phyloP scores from a whole-genome alignment of 768 basidiomycete genomes.

The Suillus decipiens region DNA sequence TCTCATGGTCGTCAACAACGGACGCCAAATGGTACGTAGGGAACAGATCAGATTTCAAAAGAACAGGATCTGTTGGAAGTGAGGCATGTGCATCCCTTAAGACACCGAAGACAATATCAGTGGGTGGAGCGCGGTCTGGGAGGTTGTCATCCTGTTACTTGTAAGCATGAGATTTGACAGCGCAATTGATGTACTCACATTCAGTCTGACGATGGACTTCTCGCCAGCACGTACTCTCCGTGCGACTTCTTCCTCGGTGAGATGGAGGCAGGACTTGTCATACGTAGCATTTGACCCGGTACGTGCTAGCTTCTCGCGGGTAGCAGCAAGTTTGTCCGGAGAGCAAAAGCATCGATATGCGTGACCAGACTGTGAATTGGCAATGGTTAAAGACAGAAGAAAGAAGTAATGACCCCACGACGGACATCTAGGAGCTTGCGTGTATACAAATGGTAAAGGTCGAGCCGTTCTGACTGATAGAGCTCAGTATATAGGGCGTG shows the following conservation, averaged over 20 bases:
- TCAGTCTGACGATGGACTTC: conserved; percentile 81
- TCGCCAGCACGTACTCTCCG: conserved; percentile 75
- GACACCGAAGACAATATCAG: conserved; percentile 77
- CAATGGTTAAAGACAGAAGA: neutral
- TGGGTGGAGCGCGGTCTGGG: conserved; percentile 49
- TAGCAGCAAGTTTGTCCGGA: conserved; percentile 63
- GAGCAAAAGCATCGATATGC: conserved; percentile 97
- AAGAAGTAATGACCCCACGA: neutral
- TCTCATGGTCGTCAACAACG: conserved; percentile 93
- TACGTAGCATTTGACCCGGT: conserved; percentile 80
- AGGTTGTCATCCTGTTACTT: conserved; percentile 55
- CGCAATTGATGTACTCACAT: conserved; percentile 52
- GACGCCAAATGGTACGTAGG: conserved; percentile 97
- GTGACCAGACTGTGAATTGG: conserved; percentile 61
- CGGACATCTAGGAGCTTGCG: conserved; percentile 75
- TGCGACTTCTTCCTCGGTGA: conserved; percentile 84
- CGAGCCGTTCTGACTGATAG: conserved; percentile 82
- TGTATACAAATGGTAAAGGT: conserved; percentile 78
- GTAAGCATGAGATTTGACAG: conserved; percentile 7
- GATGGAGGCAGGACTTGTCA: conserved; percentile 84
- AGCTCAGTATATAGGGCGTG: conserved; percentile 7
- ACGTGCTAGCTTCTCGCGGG: conserved; percentile 69
- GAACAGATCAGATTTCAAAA: conserved; percentile 89
- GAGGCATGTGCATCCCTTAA: conserved; percentile 76
- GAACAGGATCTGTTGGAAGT: conserved; percentile 83